Evolutionary conservation across 768 basidiomycete species (phyloP).

Genomic region (Boletus pseudo-olivaceus): DNA sequence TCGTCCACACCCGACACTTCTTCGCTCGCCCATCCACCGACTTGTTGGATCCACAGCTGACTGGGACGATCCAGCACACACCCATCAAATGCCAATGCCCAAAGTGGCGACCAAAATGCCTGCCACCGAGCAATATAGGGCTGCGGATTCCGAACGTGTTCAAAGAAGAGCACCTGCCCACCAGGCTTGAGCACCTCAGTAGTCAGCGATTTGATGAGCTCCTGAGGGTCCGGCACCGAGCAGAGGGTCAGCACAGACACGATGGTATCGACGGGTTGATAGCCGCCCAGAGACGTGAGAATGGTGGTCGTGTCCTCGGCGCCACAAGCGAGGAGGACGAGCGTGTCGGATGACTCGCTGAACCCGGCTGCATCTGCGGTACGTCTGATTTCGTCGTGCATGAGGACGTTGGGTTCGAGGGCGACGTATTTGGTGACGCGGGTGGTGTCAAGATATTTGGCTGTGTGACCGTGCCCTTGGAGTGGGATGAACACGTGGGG

Average conservation of each 20-base stretch:
- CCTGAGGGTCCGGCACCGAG: constrained; percentile 54
- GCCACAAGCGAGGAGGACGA: constrained; percentile 59
- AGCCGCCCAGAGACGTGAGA: constrained; percentile 36
- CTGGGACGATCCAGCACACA: constrained; percentile 61
- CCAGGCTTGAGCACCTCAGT: constrained; percentile 57
- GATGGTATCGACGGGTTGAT: constrained; percentile 53
- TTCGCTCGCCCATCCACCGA: constrained; percentile 47
- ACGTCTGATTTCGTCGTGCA: constrained; percentile 56
- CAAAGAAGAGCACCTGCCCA: constrained; percentile 63
- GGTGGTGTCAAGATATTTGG: constrained; percentile 53
- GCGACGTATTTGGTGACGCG: constrained; percentile 65
- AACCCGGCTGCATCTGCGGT: constrained; percentile 51
- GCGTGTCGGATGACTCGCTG: constrained; percentile 46
- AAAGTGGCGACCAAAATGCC: constrained; percentile 66
- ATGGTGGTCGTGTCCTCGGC: constrained; percentile 57
- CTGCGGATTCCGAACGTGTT: constrained; percentile 60
- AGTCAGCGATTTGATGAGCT: constrained; percentile 44
- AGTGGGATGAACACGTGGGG: background rate
- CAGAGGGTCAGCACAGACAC: constrained; percentile 66
- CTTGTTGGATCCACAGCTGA: constrained; percentile 42
- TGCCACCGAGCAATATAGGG: constrained; percentile 70
- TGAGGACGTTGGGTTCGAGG: constrained; percentile 63
- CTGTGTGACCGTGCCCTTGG: constrained; percentile 62
- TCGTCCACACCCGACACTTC: constrained; percentile 47
- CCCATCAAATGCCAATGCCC: constrained; percentile 58